Evolutionary conservation across 495 filamentous ascomycete genomes (phyloP).

Genomic region (Podospora appendiculata): DNA sequence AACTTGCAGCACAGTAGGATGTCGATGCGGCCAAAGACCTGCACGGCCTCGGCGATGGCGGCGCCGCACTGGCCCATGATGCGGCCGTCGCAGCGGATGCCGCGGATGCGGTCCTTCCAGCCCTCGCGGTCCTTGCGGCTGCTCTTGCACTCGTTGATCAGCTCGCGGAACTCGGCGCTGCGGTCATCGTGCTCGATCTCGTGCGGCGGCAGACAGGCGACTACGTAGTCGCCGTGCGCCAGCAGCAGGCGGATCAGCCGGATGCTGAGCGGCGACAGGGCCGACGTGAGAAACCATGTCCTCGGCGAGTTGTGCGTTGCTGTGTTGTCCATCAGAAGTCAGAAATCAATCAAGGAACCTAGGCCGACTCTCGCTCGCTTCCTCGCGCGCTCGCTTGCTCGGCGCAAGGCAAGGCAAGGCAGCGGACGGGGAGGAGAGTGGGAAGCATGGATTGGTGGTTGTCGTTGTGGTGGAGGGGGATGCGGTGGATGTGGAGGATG

Average conservation of each 20-base stretch:
- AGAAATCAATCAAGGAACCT: conserved; percentile 1
- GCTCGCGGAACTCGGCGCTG: conserved; percentile 46
- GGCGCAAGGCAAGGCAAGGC: background rate
- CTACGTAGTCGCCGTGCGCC: conserved; percentile 77
- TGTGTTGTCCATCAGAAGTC: conserved; percentile 32
- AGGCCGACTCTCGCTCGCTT: no score
- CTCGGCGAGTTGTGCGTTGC: conserved; percentile 52
- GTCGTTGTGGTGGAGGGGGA: background rate
- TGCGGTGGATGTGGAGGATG: background rate
- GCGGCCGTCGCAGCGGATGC: conserved; percentile 48
- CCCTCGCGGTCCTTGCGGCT: conserved; percentile 45
- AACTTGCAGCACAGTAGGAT: conserved; percentile 82
- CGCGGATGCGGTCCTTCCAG: conserved; percentile 50
- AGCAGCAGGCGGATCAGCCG: conserved; percentile 67
- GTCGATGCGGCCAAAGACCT: conserved; percentile 78
- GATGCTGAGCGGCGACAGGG: conserved; percentile 68
- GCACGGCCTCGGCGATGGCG: conserved; percentile 76
- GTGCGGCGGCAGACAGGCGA: conserved; percentile 64
- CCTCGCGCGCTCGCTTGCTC: no score
- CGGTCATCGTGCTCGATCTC: conserved; percentile 56
- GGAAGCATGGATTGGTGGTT: background rate
- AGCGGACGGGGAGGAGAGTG: background rate
- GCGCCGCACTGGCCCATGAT: conserved; percentile 61
- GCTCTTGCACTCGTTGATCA: conserved; percentile 52
- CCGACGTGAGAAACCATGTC: conserved; percentile 85